phyloP scores from a whole-genome alignment of 305 asterid species.

The Rubia peregrina region DNA sequence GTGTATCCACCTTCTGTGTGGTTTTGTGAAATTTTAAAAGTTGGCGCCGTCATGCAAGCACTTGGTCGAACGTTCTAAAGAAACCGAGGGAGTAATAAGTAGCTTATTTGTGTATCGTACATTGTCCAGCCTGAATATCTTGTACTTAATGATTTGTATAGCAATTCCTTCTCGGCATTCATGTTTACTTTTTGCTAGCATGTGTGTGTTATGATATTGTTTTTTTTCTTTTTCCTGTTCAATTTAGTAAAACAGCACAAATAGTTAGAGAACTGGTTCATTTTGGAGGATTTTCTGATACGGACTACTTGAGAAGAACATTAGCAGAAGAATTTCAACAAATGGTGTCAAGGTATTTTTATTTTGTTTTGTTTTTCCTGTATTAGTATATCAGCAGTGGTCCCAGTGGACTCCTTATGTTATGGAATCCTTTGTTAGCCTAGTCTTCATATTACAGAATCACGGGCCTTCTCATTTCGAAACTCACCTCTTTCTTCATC shows the following conservation, averaged over 20 bases:
- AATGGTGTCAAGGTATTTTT: constrained; percentile 56
- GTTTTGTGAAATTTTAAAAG: not conserved
- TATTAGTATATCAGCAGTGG: not conserved
- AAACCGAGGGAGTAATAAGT: not conserved
- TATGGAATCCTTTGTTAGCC: not conserved
- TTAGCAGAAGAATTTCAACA: constrained; percentile 72
- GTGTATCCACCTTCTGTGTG: not conserved
- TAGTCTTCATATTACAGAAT: not conserved
- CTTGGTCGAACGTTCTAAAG: not conserved
- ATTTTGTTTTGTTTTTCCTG: constrained; percentile 8
- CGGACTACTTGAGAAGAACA: constrained; percentile 65
- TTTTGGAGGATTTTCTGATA: constrained; percentile 87
- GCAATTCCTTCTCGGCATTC: not conserved
- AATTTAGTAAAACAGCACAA: constrained; percentile 60
- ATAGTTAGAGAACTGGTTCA: constrained; percentile 55
- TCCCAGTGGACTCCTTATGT: not conserved
- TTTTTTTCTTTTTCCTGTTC: not conserved
- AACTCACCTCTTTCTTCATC: not conserved
- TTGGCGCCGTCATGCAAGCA: not conserved
- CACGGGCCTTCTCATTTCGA: not conserved
- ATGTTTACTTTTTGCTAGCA: not conserved
- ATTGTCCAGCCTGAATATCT: not conserved
- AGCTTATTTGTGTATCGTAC: not conserved
- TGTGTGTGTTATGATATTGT: constrained; percentile 9
- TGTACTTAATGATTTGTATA: not conserved